These are phyloP conservation scores for Suhomyces sp. DNA, from an alignment of 805 yeast species.

Conservation along the genomic window DNA sequence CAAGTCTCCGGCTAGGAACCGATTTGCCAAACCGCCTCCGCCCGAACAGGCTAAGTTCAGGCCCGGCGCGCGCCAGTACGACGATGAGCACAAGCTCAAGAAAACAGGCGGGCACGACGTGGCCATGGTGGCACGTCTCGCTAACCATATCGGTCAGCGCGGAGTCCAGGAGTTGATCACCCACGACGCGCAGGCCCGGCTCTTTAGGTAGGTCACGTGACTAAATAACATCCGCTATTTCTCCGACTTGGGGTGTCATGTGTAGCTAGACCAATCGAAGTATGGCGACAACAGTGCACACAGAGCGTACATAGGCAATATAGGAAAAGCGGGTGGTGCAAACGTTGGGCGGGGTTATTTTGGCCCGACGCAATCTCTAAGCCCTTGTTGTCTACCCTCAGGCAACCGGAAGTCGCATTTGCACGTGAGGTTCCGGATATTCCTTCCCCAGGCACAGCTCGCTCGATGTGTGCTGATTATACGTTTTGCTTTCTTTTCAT, in stretches of 20 bases:
- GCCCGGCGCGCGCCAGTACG: neutral
- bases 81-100: slow-evolving; percentile 10
- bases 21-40: neutral
- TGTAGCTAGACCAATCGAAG: neutral
- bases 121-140: slow-evolving; percentile 1
- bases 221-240: neutral
- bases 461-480: neutral
- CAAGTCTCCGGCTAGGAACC: neutral
- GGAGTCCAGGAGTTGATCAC: slow-evolving; percentile 21
- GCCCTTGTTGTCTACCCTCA: neutral
- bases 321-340: neutral
- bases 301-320: neutral
- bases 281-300: neutral
- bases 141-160: slow-evolving; percentile 15
- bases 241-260: neutral
- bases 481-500: neutral
- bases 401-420: neutral
- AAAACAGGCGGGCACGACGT: slow-evolving; percentile 3
- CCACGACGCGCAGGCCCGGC: slow-evolving; percentile 17
- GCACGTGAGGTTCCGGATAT: neutral
- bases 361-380: neutral
- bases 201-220: slow-evolving; percentile 11
- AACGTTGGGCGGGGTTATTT: neutral
- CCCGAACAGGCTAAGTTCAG: neutral
- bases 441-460: neutral